Base-by-base conservation (phyloP, 345 rosid genomes). In the Noccaea caerulescens region DNA sequence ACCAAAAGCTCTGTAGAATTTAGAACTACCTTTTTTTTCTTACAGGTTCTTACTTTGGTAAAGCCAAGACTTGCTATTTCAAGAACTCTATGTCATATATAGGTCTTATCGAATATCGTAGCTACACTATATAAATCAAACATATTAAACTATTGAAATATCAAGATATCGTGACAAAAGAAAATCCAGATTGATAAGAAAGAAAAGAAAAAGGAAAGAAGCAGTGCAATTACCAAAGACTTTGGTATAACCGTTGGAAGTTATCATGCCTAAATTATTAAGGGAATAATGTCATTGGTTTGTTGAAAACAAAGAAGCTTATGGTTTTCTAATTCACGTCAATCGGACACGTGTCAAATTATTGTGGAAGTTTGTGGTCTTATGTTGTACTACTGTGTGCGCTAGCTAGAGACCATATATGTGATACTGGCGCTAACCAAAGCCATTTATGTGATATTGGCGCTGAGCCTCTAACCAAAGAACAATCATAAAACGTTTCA, bases 51-150 rank as follows among this genome's bases (percentile, higher is more conserved):
- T 60, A 68, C 69, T 75, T 61, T 68, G 58, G 79, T 56, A 47
- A 61, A 54, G 8, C 69, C 69, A 68, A 54, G 74, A 68, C 79
- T 45, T 75, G 64, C 74, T 75, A 68, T 68, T 75, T 68, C 27
- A 62, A 69, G 79, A 54, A 54, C 64, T 75, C 74, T 68, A 62
- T 36, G 74, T 68, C 69, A 75, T 68, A 68, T 62, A 68, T 61
- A 75, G 79, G 79, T 54, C 73, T 68, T 75, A 32, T 75, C 74
- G 53, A 68, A 75, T 68, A 75, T 75, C 64, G 74, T 68, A 75
- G 79, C 51, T 62, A 68, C 65, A 68, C 79, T 62, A 68, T 47
- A 75, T 61, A 45, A 54, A 68, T 54, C 58, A 37, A 68, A 11
- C 20, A 36, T 18, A 43, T 60, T 68, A 60, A 52, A 8, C 20